phyloP scores from a whole-genome alignment of 2,329 filamentous ascomycete species.

The Alternaria angustiovoidea region DNA sequence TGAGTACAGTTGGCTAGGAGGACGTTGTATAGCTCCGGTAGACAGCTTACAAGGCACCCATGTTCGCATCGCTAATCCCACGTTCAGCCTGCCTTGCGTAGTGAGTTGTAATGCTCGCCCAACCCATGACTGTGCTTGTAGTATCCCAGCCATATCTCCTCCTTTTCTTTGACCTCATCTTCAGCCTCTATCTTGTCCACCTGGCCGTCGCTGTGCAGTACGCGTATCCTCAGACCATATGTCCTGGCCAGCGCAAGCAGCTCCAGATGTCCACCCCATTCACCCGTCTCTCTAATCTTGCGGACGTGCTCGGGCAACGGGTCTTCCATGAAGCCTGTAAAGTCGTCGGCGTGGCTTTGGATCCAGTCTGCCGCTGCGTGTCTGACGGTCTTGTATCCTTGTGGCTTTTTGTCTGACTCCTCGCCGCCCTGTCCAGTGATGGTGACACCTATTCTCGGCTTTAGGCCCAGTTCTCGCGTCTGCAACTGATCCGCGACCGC shows the following conservation, averaged over 20 bases:
- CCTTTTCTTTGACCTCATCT: conserved; percentile 53
- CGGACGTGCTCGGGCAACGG: conserved; percentile 74
- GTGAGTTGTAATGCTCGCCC: conserved; percentile 96
- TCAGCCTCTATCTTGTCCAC: conserved; percentile 75
- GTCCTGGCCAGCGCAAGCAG: conserved; percentile 81
- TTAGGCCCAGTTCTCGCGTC: conserved; percentile 48
- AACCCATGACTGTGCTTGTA: conserved; percentile 93
- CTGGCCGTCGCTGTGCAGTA: conserved; percentile 82
- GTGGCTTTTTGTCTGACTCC: conserved; percentile 7
- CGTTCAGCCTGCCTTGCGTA: conserved; percentile 57
- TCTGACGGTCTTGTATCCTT: conserved; percentile 72
- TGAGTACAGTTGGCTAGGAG: background rate
- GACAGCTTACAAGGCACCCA: background rate
- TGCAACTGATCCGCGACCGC: conserved; percentile 86
- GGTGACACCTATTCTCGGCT: conserved; percentile 46
- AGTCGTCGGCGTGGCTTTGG: conserved; percentile 75
- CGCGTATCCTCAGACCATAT: conserved; percentile 81
- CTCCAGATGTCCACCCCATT: conserved; percentile 96
- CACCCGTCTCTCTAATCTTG: conserved; percentile 84
- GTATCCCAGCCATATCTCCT: conserved; percentile 88
- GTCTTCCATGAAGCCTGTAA: conserved; percentile 86
- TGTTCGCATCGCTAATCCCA: background rate
- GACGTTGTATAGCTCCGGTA: background rate
- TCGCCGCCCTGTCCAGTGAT: conserved; percentile 23
- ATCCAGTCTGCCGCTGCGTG: conserved; percentile 81